phyloP scores from a whole-genome alignment of 148 eudicot genomes.

The Camellia japonica region DNA sequence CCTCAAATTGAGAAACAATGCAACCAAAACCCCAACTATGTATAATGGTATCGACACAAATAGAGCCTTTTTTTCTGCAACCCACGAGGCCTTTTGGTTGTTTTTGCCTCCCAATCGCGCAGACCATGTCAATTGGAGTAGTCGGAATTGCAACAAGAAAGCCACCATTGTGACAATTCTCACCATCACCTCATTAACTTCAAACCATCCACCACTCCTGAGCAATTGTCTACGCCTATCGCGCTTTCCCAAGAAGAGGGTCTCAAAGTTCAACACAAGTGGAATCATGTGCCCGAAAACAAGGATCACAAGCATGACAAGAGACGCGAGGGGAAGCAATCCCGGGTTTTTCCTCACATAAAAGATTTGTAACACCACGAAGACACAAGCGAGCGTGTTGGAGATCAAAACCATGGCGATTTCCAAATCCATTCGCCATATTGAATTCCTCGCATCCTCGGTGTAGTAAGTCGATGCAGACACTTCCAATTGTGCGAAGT shows the following conservation, averaged over 20 bases:
- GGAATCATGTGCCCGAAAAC: slow-evolving; percentile 24
- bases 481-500: slow-evolving; percentile 6
- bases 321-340: slow-evolving; percentile 7
- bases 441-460: not conserved
- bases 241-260: not conserved
- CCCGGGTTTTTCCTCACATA: slow-evolving; percentile 8
- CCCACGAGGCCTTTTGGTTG: not conserved
- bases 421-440: slow-evolving; percentile 20
- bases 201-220: slow-evolving; percentile 10
- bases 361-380: slow-evolving; percentile 9
- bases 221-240: not conserved
- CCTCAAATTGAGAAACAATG: slow-evolving; percentile 13
- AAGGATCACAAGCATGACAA: slow-evolving; percentile 25
- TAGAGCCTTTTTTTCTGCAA: slow-evolving; percentile 16
- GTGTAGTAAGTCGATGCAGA: not conserved
- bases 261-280: slow-evolving; percentile 18
- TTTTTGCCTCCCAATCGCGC: not conserved
- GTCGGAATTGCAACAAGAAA: slow-evolving; percentile 25
- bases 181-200: slow-evolving; percentile 17
- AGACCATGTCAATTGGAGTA: slow-evolving; percentile 19
- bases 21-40: not conserved
- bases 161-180: slow-evolving; percentile 16
- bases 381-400: slow-evolving; percentile 15
- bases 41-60: slow-evolving; percentile 4
- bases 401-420: slow-evolving; percentile 22